phyloP scores from a whole-genome alignment of 306 rosid species.

The Cajanus cajan region DNA sequence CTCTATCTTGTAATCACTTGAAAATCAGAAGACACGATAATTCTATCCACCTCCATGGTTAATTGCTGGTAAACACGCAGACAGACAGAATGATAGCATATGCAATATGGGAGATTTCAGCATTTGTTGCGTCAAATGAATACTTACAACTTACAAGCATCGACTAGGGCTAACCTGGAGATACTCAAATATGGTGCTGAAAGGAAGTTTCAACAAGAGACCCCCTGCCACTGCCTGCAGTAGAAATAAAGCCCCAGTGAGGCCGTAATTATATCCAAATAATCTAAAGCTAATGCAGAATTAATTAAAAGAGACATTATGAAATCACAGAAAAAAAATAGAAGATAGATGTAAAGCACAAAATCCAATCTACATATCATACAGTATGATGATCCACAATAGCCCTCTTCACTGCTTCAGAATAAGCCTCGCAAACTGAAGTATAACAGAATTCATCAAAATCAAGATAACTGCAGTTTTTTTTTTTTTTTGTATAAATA shows the following conservation, averaged over 20 bases:
- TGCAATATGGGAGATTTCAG: neutral
- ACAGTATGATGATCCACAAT: conserved; percentile 69
- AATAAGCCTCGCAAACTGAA: conserved; percentile 62
- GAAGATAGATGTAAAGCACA: conserved; percentile 10
- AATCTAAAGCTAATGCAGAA: conserved; percentile 14
- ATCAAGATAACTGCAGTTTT: conserved; percentile 20
- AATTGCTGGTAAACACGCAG: conserved; percentile 5
- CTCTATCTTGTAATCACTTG: conserved; percentile 14
- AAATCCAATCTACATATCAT: conserved; percentile 39
- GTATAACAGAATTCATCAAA: conserved; percentile 38
- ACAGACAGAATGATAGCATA: neutral
- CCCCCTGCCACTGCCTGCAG: conserved; percentile 72
- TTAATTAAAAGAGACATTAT: conserved; percentile 5
- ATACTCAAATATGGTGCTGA: conserved; percentile 89
- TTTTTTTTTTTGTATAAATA: neutral
- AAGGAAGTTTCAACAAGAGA: conserved; percentile 72
- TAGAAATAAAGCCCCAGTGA: conserved; percentile 28
- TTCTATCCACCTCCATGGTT: neutral
- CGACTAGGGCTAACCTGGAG: conserved; percentile 69
- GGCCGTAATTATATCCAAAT: conserved; percentile 3
- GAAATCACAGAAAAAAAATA: neutral
- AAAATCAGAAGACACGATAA: conserved; percentile 19
- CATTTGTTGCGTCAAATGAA: conserved; percentile 17
- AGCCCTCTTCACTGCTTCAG: conserved; percentile 75
- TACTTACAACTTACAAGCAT: conserved; percentile 4